A percentile compares a stretch with the other conserved stretches of the same genome.
phyloP scores from a whole-genome alignment of 345 rosid species.

The Trapa incisa region DNA sequence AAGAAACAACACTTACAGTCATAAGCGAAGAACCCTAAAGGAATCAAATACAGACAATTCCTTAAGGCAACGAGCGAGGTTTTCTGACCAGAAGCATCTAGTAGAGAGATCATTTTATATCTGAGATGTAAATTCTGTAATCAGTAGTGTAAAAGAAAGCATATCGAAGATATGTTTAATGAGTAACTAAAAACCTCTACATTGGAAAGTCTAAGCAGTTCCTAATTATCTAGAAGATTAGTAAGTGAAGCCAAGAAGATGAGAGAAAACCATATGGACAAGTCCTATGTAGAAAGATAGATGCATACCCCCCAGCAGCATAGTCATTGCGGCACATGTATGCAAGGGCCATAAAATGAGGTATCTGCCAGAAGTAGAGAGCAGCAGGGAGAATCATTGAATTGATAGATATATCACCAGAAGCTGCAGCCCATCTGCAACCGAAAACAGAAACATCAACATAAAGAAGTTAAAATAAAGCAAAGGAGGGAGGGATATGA shows the following conservation, averaged over 20 bases:
- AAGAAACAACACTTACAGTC: conserved; percentile 49
- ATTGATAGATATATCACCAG: conserved; percentile 59
- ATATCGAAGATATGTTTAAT: background rate
- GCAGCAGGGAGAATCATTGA: conserved; percentile 83
- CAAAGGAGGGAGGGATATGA: too few relatives aligned
- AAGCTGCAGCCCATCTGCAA: conserved; percentile 86
- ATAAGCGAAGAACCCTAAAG: conserved; percentile 71
- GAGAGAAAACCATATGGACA: background rate
- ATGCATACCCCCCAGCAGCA: conserved; percentile 86
- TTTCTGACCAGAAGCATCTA: conserved; percentile 71
- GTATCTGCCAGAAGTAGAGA: conserved; percentile 96
- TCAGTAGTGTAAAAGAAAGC: background rate
- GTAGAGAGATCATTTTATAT: conserved; percentile 80
- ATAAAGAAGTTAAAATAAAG: background rate
- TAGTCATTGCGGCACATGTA: conserved; percentile 75
- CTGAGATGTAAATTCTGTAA: conserved; percentile 20
- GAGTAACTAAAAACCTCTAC: too few relatives aligned
- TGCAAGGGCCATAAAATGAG: conserved; percentile 98
- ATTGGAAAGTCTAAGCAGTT: background rate
- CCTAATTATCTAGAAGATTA: too few relatives aligned
- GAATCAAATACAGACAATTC: conserved; percentile 81
- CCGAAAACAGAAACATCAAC: conserved; percentile 8
- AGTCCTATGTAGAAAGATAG: background rate
- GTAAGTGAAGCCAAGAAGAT: background rate
- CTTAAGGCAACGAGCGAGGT: conserved; percentile 71